These are phyloP conservation scores for Solanum paucissectum DNA, from an alignment of 257 asterid genomes.

Conservation along the genomic window DNA sequence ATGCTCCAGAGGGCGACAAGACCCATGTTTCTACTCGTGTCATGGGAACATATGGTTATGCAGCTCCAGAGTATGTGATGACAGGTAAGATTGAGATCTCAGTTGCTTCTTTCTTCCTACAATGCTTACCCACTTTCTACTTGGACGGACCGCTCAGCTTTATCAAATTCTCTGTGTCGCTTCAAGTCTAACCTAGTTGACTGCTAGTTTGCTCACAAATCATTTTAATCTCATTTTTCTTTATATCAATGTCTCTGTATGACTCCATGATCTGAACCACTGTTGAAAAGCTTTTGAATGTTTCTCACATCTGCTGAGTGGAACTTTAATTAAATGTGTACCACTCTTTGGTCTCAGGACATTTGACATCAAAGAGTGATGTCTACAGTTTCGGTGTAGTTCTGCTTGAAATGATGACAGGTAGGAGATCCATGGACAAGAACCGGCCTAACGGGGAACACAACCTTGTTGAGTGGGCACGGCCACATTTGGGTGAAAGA, in stretches of 20 bases:
- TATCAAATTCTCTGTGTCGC: background rate
- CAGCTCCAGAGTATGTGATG: conserved; percentile 98
- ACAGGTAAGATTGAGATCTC: conserved; percentile 43
- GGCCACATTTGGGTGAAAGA: conserved; percentile 72
- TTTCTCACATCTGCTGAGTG: background rate
- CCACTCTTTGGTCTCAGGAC: conserved; percentile 46
- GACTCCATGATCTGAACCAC: background rate
- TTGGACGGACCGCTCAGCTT: background rate
- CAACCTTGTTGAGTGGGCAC: conserved; percentile 93
- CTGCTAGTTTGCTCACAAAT: background rate
- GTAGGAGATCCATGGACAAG: conserved; percentile 95
- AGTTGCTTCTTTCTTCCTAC: background rate
- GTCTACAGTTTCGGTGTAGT: conserved; percentile 94
- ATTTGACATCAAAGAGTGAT: conserved; percentile 90
- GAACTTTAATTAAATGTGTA: background rate
- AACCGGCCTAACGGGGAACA: conserved; percentile 86
- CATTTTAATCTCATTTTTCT: background rate
- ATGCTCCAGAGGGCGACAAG: conserved; percentile 93
- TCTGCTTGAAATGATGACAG: conserved; percentile 84
- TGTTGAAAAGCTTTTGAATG: background rate
- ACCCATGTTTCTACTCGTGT: conserved; percentile 98
- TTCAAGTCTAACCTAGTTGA: background rate
- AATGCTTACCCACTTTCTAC: background rate
- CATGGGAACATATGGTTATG: conserved; percentile 97
- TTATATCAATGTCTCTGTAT: background rate